phyloP scores from a whole-genome alignment of 2,329 filamentous ascomycete genomes.

The Diaporthe velutina region DNA sequence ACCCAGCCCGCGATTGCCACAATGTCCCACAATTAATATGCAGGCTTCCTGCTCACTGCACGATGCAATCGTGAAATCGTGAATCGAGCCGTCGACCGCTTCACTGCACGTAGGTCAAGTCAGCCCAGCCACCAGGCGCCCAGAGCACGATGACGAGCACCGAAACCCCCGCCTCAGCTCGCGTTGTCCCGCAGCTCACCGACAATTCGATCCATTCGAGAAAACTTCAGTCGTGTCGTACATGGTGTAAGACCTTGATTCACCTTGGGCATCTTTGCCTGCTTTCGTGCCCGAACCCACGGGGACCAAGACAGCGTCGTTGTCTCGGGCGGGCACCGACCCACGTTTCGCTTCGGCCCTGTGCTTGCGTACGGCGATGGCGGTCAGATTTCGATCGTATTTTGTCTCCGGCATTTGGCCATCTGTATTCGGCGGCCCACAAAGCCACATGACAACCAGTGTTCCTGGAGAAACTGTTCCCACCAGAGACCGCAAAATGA shows the following conservation, averaged over 20 bases:
- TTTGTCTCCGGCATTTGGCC: slow-evolving; percentile 27
- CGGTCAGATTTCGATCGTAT: slow-evolving; percentile 37
- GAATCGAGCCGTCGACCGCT: slow-evolving; percentile 26
- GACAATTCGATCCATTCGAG: slow-evolving; percentile 37
- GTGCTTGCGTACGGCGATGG: slow-evolving; percentile 37
- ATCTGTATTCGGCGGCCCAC: slow-evolving; percentile 34
- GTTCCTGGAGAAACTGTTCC: slow-evolving; percentile 28
- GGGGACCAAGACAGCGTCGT: slow-evolving; percentile 18
- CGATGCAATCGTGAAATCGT: slow-evolving; percentile 34
- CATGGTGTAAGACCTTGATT: slow-evolving; percentile 38
- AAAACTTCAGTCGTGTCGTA: slow-evolving; percentile 35
- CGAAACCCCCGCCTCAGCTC: slow-evolving; percentile 28
- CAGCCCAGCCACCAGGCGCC: slow-evolving; percentile 37
- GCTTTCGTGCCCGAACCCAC: slow-evolving; percentile 40
- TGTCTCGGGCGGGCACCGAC: slow-evolving; percentile 40
- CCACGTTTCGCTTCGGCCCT: slow-evolving; percentile 40
- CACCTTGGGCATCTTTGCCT: slow-evolving; percentile 32
- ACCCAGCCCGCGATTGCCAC: slow-evolving; percentile 34
- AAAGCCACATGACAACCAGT: slow-evolving; percentile 31
- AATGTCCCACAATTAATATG: slow-evolving; percentile 36
- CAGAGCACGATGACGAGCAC: slow-evolving; percentile 29
- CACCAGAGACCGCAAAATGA: slow-evolving; percentile 32
- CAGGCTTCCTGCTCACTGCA: slow-evolving; percentile 32
- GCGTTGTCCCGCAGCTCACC: slow-evolving; percentile 35
- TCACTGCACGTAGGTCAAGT: slow-evolving; percentile 10